phyloP scores from a whole-genome alignment of 2,329 filamentous ascomycete species.

The Stagonosporopsis tanaceti region DNA sequence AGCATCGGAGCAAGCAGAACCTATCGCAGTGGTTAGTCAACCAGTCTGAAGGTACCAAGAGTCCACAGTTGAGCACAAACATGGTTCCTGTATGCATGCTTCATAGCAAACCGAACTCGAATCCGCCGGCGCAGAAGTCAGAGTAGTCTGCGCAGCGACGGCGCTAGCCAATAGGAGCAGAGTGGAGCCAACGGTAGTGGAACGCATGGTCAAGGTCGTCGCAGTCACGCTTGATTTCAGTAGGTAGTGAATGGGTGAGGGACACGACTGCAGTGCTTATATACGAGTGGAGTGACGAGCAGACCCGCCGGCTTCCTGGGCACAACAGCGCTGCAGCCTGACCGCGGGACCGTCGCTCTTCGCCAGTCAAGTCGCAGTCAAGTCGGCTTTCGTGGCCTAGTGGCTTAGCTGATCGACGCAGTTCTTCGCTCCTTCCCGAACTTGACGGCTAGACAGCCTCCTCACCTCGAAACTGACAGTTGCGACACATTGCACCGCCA shows the following conservation, averaged over 20 bases:
- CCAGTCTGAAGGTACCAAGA: not conserved
- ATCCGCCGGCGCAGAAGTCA: conserved; percentile 32
- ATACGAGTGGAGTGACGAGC: not conserved
- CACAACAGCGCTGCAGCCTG: conserved; percentile 13
- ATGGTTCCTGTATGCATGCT: conserved; percentile 39
- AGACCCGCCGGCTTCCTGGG: conserved; percentile 5
- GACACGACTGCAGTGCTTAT: not conserved
- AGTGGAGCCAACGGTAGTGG: conserved; percentile 30
- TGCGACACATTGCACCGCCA: conserved; percentile 37
- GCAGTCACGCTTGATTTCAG: not conserved
- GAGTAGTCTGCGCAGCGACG: conserved; percentile 33
- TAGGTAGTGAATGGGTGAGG: not conserved
- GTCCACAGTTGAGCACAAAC: conserved; percentile 32
- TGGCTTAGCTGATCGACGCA: conserved; percentile 22
- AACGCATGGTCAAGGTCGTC: conserved; percentile 30
- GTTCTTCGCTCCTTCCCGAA: conserved; percentile 45
- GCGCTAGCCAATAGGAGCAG: conserved; percentile 39
- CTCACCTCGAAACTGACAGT: conserved; percentile 24
- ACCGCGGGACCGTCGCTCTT: conserved; percentile 1
- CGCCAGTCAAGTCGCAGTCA: conserved; percentile 20
- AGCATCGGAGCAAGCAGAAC: conserved; percentile 15
- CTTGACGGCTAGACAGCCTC: conserved; percentile 27
- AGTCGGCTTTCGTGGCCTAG: conserved; percentile 15
- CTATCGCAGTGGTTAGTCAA: conserved; percentile 8
- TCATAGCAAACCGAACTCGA: conserved; percentile 30